Evolutionary conservation across 164 flowering plant genomes (phyloP).

Genomic region (Akebia trifoliata): DNA sequence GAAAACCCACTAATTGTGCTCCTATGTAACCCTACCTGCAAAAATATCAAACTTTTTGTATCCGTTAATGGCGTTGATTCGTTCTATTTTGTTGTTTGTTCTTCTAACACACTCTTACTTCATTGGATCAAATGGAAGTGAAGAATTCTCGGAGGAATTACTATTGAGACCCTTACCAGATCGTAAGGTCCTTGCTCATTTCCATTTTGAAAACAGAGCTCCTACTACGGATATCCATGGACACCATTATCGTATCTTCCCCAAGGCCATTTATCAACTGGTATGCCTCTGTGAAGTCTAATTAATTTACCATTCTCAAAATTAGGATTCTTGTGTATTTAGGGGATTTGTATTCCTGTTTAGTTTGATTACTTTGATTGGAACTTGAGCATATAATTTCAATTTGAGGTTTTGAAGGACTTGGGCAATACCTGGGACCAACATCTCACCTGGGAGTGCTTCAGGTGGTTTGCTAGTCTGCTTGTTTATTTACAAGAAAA

Average conservation of each 20-base stretch:
- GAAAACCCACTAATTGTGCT: too few species aligned
- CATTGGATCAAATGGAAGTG: conserved; percentile 29
- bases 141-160: conserved; percentile 77
- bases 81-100: conserved; percentile 13
- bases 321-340: neutral
- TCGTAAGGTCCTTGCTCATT: conserved; percentile 85
- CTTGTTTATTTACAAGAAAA: too few species aligned
- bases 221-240: conserved; percentile 53
- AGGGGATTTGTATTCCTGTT: neutral
- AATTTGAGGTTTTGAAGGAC: neutral
- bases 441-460: too few species aligned
- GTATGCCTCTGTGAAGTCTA: conserved; percentile 25
- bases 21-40: too few species aligned
- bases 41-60: too few species aligned
- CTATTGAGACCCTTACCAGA: conserved; percentile 80
- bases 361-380: neutral
- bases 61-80: conserved; percentile 21
- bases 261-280: conserved; percentile 87
- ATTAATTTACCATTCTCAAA: neutral
- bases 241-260: conserved; percentile 79
- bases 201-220: conserved; percentile 62
- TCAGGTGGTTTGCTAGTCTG: too few species aligned
- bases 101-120: conserved; percentile 10
- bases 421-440: too few species aligned
- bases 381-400: neutral